These are phyloP conservation scores for Sherardia arvensis DNA, from an alignment of 257 asterid species.

Conservation along the genomic window DNA sequence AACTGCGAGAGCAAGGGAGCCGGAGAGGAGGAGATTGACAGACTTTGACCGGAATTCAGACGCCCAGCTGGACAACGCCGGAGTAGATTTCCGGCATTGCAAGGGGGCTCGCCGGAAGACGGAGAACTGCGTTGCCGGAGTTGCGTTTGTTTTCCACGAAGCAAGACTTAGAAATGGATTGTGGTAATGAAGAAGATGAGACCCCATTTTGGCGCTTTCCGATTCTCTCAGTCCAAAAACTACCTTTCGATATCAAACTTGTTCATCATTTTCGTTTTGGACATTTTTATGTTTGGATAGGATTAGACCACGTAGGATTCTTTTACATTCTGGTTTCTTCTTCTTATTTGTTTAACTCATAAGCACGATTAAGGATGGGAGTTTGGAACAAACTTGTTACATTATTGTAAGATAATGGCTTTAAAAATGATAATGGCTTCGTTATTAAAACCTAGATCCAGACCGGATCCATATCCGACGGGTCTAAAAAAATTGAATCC, in stretches of 20 bases:
- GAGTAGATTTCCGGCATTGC: constrained; percentile 9
- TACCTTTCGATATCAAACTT: background rate
- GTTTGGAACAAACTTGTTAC: no score
- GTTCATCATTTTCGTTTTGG: background rate
- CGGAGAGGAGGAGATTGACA: constrained; percentile 46
- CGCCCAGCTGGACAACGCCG: constrained; percentile 22
- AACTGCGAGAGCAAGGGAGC: constrained; percentile 59
- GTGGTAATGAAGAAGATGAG: constrained; percentile 18
- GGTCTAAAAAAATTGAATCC: no score
- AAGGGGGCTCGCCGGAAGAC: constrained; percentile 8
- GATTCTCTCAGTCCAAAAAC: background rate
- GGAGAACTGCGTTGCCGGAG: constrained; percentile 6
- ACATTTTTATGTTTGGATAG: background rate
- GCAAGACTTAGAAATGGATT: constrained; percentile 19
- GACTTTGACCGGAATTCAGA: constrained; percentile 41
- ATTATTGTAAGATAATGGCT: no score
- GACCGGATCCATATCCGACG: no score
- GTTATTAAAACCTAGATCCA: no score
- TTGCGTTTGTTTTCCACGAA: background rate
- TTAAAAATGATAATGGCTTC: no score
- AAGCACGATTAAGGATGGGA: no score
- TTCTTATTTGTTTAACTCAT: no score
- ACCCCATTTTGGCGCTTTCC: constrained; percentile 29
- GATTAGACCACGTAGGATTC: background rate
- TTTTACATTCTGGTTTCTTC: no score